Percentiles rank a stretch among this genome's conserved stretches.
phyloP scores from a whole-genome alignment of 129 eudicot genomes.

The Arctium minus region DNA sequence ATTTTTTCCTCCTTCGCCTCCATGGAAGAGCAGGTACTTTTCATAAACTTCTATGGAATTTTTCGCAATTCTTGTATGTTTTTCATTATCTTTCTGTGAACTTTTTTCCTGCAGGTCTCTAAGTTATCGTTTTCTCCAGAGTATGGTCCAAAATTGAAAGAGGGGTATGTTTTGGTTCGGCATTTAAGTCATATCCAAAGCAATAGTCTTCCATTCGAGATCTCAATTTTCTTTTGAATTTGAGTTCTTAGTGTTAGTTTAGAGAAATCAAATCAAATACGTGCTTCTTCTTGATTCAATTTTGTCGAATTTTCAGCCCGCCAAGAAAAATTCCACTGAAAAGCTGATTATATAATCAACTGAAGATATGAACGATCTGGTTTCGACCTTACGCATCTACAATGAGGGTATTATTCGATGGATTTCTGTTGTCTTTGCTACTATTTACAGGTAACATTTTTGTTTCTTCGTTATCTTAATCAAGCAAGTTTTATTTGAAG shows the following conservation, averaged over 20 bases:
- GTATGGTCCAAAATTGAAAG: too few relatives aligned
- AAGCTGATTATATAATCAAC: slow-evolving; percentile 7
- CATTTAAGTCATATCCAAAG: too few relatives aligned
- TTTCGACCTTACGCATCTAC: slow-evolving; percentile 18
- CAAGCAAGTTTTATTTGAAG: slow-evolving; percentile 1
- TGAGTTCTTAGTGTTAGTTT: not conserved
- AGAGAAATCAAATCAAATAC: not conserved
- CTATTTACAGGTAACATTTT: slow-evolving; percentile 61
- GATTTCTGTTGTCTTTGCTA: slow-evolving; percentile 68
- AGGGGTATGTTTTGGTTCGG: too few relatives aligned
- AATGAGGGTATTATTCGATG: slow-evolving; percentile 60
- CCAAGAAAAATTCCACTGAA: not conserved
- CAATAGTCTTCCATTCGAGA: slow-evolving; percentile 23
- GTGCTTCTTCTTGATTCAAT: slow-evolving; percentile 4
- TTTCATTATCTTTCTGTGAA: too few relatives aligned
- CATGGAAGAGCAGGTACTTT: too few relatives aligned
- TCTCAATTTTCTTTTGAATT: not conserved
- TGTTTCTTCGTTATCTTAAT: not conserved
- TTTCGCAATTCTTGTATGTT: too few relatives aligned
- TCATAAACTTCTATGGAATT: too few relatives aligned
- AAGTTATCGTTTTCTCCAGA: too few relatives aligned
- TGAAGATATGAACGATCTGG: slow-evolving; percentile 30
- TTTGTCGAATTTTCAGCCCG: slow-evolving; percentile 7
- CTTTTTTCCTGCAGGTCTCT: too few relatives aligned
- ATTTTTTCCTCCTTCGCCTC: too few relatives aligned